Evolutionary conservation across 164 flowering plant species (phyloP).

Genomic region (grape (Vitis vinifera)): ASM3070453v1 NC_081822.1:11590001-11590500

Average conservation of each 20-base stretch:
- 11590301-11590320: conserved; percentile 16
- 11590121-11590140: conserved; percentile 83
- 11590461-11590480: conserved; percentile 25
- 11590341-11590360: conserved; percentile 14
- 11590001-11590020: conserved; percentile 91
- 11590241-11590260: conserved; percentile 54
- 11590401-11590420: conserved; percentile 18
- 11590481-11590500: conserved; percentile 19
- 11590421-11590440: conserved; percentile 20
- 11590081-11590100: conserved; percentile 99
- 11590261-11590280: conserved; percentile 29
- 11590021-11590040: conserved; percentile 94
- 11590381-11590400: conserved; percentile 22
- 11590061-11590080: conserved; percentile 98
- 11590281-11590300: conserved; percentile 16
- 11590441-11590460: conserved; percentile 22
- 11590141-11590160: conserved; percentile 94
- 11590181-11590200: conserved; percentile 89
- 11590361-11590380: conserved; percentile 21
- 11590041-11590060: conserved; percentile 91
- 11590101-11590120: conserved; percentile 97
- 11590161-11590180: conserved; percentile 86
- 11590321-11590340: conserved; percentile 14
- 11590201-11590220: conserved; percentile 98
- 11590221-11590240: conserved; percentile 98